phyloP scores from a whole-genome alignment of 2,329 filamentous ascomycete species.

The Aspergillus costaricaensis region DNA sequence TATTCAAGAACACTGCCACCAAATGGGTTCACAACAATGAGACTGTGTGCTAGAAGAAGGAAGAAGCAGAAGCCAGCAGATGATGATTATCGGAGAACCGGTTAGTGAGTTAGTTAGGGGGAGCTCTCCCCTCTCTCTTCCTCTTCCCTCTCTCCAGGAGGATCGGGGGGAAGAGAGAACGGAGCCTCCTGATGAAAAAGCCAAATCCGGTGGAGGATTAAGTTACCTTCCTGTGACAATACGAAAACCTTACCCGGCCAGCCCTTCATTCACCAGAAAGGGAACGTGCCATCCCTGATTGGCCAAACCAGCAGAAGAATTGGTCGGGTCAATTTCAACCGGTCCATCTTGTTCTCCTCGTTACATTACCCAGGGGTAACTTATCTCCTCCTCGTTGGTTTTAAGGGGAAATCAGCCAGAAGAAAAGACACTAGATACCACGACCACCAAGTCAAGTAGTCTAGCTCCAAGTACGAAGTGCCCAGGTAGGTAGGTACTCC shows the following conservation, averaged over 20 bases:
- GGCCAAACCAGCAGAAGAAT: background rate
- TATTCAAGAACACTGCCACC: background rate
- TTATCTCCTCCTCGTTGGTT: background rate
- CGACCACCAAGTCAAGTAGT: background rate
- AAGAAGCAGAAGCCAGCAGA: background rate
- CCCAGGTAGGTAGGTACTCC: constrained; percentile 8
- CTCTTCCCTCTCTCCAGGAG: background rate
- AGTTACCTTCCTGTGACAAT: background rate
- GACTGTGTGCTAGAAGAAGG: background rate
- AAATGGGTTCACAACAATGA: background rate
- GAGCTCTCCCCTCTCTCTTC: background rate
- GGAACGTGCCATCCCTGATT: background rate
- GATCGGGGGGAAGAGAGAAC: background rate
- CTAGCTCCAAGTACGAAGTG: constrained; percentile 2
- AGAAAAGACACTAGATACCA: background rate
- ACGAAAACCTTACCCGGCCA: background rate
- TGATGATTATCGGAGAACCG: background rate
- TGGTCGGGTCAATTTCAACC: background rate
- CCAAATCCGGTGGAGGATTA: background rate
- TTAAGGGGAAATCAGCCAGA: background rate
- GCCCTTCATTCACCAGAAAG: background rate
- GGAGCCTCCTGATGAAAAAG: background rate
- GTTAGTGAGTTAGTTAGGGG: background rate
- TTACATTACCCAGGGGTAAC: background rate
- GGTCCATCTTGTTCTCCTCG: background rate